Percentiles rank a stretch among this genome's conserved stretches.
These are phyloP conservation scores for Starmera amethionina DNA, from an alignment of 805 yeast species.

Conservation along the genomic window DNA sequence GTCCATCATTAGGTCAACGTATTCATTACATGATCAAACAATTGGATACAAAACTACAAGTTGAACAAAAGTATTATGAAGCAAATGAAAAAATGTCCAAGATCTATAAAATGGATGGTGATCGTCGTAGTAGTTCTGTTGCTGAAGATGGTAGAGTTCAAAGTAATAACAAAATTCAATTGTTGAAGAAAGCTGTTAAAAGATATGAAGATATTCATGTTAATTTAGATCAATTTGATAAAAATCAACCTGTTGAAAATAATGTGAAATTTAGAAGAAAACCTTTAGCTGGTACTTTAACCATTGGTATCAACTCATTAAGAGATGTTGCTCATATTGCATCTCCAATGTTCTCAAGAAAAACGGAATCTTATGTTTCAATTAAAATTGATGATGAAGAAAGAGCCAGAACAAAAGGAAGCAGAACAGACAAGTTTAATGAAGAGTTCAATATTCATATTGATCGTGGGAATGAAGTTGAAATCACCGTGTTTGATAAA, in stretches of 20 bases:
- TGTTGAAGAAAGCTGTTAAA: conserved; percentile 74
- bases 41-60: conserved; percentile 85
- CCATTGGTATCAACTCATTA: conserved; percentile 63
- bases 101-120: conserved; percentile 86
- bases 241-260: conserved; percentile 55
- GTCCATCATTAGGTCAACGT: conserved; percentile 89
- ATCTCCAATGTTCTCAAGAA: conserved; percentile 65
- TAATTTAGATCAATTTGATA: conserved; percentile 47
- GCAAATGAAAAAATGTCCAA: conserved; percentile 87
- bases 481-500: conserved; percentile 78
- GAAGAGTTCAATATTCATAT: conserved; percentile 76
- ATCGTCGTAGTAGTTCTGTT: conserved; percentile 70
- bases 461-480: conserved; percentile 88
- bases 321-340: conserved; percentile 91
- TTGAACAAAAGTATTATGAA: conserved; percentile 85
- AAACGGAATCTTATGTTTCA: conserved; percentile 69
- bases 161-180: conserved; percentile 74
- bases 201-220: conserved; percentile 87
- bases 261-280: conserved; percentile 71
- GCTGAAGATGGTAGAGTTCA: conserved; percentile 85
- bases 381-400: conserved; percentile 86
- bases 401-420: conserved; percentile 62
- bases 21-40: conserved; percentile 95
- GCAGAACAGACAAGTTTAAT: conserved; percentile 72
- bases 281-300: conserved; percentile 74